These are phyloP conservation scores for Penicillium sp. DNA, from an alignment of 2,329 filamentous ascomycete genomes.

Conservation along the genomic window DNA sequence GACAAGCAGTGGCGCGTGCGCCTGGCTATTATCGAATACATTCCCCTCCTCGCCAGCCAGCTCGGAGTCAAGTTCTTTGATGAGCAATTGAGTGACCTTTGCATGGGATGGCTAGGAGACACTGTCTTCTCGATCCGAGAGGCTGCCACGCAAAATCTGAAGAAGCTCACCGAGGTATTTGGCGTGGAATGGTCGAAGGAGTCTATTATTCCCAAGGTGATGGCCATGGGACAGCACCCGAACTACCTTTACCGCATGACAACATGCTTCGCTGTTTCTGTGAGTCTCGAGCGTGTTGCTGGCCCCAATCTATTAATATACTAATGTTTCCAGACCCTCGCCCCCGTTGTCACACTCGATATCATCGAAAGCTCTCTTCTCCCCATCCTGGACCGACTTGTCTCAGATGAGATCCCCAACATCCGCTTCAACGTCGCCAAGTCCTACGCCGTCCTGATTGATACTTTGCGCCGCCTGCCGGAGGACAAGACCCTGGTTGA, in stretches of 20 bases:
- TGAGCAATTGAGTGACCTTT: constrained; percentile 91
- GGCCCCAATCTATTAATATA: constrained; percentile 6
- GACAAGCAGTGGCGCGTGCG: constrained; percentile 99
- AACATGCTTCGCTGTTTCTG: constrained; percentile 98
- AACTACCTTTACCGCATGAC: constrained; percentile 99
- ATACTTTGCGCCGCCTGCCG: constrained; percentile 88
- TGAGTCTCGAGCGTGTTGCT: constrained; percentile 59
- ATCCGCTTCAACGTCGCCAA: constrained; percentile 99
- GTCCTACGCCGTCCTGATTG: constrained; percentile 88
- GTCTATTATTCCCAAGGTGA: constrained; percentile 97
- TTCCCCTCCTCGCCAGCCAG: constrained; percentile 92
- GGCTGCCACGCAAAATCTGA: constrained; percentile 94
- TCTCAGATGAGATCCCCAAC: constrained; percentile 94
- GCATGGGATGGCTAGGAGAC: constrained; percentile 98
- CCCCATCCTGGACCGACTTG: constrained; percentile 93
- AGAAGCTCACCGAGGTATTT: constrained; percentile 98
- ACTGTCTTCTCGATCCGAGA: constrained; percentile 99
- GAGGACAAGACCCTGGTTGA: constrained; percentile 85
- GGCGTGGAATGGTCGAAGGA: constrained; percentile 97
- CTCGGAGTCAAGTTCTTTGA: constrained; percentile 98
- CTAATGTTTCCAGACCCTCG: constrained; percentile 73
- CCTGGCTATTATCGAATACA: constrained; percentile 98
- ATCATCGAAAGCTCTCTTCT: constrained; percentile 93
- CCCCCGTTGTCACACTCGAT: constrained; percentile 88
- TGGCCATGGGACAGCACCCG: constrained; percentile 96